These are phyloP conservation scores for Piloderma croceum DNA, from an alignment of 768 basidiomycete species.

Conservation along the genomic window DNA sequence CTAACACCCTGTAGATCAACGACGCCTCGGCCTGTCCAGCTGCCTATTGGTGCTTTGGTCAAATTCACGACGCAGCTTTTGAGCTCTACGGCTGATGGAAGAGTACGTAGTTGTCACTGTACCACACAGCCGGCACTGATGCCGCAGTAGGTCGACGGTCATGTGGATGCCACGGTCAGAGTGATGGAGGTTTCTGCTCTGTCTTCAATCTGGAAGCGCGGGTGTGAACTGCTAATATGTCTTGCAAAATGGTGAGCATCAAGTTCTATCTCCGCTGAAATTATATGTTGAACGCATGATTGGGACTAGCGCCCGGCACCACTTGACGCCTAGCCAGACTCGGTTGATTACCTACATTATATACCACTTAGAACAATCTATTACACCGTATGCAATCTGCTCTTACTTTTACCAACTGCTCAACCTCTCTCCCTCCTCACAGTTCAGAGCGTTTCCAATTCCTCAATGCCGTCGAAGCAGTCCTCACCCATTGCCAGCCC, in stretches of 20 bases:
- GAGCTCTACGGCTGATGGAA: constrained; percentile 41
- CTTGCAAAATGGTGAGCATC: constrained; percentile 44
- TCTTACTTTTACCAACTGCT: background rate
- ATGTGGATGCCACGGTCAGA: constrained; percentile 46
- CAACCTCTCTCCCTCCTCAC: constrained; percentile 10
- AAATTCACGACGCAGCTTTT: constrained; percentile 48
- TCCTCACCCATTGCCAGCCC: constrained; percentile 40
- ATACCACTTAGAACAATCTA: constrained; percentile 57
- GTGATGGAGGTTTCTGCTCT: constrained; percentile 49
- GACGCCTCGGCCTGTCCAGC: constrained; percentile 54
- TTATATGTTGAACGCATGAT: background rate
- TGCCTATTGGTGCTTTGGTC: constrained; percentile 62
- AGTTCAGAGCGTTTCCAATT: constrained; percentile 37
- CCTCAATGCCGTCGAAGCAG: constrained; percentile 37
- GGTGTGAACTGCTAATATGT: constrained; percentile 44
- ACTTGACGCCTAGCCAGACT: constrained; percentile 51
- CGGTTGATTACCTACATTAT: constrained; percentile 47
- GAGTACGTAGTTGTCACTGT: constrained; percentile 37
- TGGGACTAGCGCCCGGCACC: constrained; percentile 45
- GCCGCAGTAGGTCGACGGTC: constrained; percentile 47
- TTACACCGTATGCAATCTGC: constrained; percentile 37
- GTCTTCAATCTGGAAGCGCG: constrained; percentile 48
- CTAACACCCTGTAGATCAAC: constrained; percentile 35
- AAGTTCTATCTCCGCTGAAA: background rate
- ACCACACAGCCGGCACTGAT: constrained; percentile 6